A percentile compares a stretch with the other conserved stretches of the same genome.
phyloP scores from a whole-genome alignment of 2,329 filamentous ascomycete genomes.

The Fusarium protoensiforme region DNA sequence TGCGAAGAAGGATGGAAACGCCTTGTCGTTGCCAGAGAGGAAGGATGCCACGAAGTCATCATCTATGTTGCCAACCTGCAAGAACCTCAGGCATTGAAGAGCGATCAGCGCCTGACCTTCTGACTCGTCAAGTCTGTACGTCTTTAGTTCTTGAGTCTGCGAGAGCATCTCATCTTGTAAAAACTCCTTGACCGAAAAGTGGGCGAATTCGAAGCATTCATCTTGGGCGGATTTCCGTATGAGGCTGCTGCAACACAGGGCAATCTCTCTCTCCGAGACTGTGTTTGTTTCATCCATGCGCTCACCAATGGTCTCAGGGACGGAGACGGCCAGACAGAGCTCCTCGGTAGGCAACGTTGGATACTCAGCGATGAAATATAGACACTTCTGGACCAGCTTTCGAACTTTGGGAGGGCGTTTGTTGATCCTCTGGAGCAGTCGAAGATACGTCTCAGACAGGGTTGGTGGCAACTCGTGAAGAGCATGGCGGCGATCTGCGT shows the following conservation, averaged over 20 bases:
- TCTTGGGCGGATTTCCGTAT: neutral
- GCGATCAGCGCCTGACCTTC: neutral
- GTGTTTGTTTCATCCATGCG: neutral
- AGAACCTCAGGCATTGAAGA: neutral
- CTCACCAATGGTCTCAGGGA: neutral
- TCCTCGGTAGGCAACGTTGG: neutral
- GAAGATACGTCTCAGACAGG: neutral
- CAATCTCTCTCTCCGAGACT: neutral
- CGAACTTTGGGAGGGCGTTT: neutral
- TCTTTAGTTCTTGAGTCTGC: neutral
- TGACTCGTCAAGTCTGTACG: neutral
- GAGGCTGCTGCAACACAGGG: neutral
- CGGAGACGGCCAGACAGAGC: neutral
- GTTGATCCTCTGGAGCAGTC: neutral
- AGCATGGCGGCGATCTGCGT: neutral
- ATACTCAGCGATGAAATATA: neutral
- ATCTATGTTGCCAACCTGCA: neutral
- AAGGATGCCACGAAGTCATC: too few relatives aligned
- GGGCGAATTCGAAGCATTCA: neutral
- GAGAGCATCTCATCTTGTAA: neutral
- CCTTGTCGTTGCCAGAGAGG: neutral
- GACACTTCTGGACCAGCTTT: neutral
- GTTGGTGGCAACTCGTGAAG: neutral
- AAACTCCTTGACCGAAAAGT: neutral
- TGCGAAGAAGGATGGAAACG: neutral